Conservation (phyloP, 441 rosid genomes). For the Adansonia rubrostipa region DNA sequence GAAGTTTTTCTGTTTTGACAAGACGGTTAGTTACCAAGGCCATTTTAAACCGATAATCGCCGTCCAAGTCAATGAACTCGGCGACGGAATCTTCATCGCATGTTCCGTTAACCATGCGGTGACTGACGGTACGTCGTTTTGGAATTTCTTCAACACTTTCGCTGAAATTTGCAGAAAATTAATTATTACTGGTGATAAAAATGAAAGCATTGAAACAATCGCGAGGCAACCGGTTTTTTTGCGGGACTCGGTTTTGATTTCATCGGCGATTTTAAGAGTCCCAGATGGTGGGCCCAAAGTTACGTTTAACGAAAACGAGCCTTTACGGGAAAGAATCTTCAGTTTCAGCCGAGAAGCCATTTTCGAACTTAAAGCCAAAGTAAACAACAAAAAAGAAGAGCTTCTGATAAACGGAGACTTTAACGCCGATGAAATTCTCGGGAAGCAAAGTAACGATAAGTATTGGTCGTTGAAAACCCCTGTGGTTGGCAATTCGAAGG, state of each 20-base stretch:
- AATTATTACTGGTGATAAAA: neutral
- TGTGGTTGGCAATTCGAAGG: constrained; percentile 39
- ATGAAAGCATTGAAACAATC: constrained; percentile 16
- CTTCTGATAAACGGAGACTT: constrained; percentile 30
- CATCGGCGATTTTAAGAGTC: constrained; percentile 49
- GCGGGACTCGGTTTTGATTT: constrained; percentile 56
- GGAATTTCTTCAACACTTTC: constrained; percentile 68
- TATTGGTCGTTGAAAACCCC: neutral
- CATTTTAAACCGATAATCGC: constrained; percentile 56
- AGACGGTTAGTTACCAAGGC: constrained; percentile 56
- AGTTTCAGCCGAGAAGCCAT: constrained; percentile 60
- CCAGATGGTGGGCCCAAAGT: constrained; percentile 62
- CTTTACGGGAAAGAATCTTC: constrained; percentile 59
- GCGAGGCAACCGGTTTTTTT: constrained; percentile 51
- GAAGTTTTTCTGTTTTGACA: constrained; percentile 50
- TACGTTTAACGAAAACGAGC: constrained; percentile 54
- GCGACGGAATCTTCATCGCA: constrained; percentile 59
- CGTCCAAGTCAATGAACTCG: constrained; percentile 62
- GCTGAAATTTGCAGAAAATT: constrained; percentile 53
- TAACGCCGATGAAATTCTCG: constrained; percentile 55
- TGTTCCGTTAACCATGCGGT: constrained; percentile 60
- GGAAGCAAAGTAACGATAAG: constrained; percentile 64
- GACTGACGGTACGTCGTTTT: constrained; percentile 62
- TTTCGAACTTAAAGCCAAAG: constrained; percentile 51
- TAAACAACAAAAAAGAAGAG: constrained; percentile 36